Evolutionary conservation across 257 asterid species (phyloP), one percentile per base, ranked within the genome.

Genomic region (Solanum bulbocastanum): DNA sequence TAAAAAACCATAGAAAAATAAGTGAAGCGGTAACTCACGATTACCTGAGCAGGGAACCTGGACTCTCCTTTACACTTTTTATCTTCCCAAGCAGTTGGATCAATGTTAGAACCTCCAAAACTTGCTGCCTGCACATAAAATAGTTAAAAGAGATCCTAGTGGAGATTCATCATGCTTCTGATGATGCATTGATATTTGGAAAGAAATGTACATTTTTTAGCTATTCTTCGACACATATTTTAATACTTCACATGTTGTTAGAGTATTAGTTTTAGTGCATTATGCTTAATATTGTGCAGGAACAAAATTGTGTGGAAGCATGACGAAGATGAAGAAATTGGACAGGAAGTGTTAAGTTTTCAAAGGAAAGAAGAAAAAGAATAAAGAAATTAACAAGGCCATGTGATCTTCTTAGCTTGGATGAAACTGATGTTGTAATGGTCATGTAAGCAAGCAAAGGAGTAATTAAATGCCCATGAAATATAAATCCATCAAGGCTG

Each of bases 41-140:
- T 89, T 87, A 96, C 99, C 98, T 96, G 99, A 46, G 99, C 98
- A 86, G 99, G 98, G 91, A 96, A 96, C 89, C 99, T 95, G 4
- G 99, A 95, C 92, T 95, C 98, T 68, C 99, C 98, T 94, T 92
- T 96, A 92, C 98, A 96, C 86, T 96, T 96, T 88, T 96, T 95
- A 91, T 95, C 98, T 91, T 96, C 98, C 99, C 98, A 96, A 71
- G 99, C 98, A 87, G 98, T 96, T 18, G 98, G 97, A 93, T 96
- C 99, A 66, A 96, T 95, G 94, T 96, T 95, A 82, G 98, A 92
- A 87, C 98, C 98, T 91, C 99, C 99, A 91, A 96, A 95, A 90
- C 94, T 91, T 60, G 92, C 79, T 14, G 99, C 98, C 99, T 96
- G 91, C 76, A 27, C 27, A 25, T 25, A 44, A 79, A 81, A 18